Percentiles rank a stretch among this genome's conserved stretches.
These are phyloP conservation scores for Podosphaera xanthii DNA, from an alignment of 2,329 filamentous ascomycete genomes.

Conservation along the genomic window DNA sequence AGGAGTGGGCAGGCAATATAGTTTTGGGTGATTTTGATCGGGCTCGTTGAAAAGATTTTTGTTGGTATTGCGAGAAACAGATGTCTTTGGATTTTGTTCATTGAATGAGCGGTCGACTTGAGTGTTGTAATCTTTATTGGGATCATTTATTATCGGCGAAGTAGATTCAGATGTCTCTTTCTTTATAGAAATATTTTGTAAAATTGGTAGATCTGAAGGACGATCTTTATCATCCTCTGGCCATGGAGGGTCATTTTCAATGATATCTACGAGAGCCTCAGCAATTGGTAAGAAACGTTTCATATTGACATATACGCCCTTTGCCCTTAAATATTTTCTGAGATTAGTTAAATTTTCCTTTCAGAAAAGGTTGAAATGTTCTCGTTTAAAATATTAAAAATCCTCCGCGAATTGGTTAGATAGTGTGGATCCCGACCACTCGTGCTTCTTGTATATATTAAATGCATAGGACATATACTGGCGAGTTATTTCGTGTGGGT, in stretches of 20 bases:
- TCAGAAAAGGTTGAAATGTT: background rate
- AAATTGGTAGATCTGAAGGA: too few relatives aligned
- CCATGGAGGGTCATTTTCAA: background rate
- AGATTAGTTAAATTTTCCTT: background rate
- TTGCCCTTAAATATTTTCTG: background rate
- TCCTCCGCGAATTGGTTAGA: background rate
- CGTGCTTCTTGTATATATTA: background rate
- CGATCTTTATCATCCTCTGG: background rate
- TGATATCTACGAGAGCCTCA: background rate
- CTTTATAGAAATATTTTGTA: background rate
- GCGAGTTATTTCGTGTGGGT: background rate
- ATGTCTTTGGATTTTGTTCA: background rate
- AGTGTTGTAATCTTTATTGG: too few relatives aligned
- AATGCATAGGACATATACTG: background rate
- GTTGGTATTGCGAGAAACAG: background rate
- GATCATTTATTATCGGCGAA: background rate
- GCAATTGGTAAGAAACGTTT: background rate
- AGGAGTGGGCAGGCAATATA: background rate
- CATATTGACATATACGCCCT: background rate
- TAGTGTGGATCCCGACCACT: background rate
- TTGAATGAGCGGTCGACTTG: too few relatives aligned
- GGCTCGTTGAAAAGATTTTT: background rate
- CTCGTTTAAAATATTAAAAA: background rate
- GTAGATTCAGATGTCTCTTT: background rate
- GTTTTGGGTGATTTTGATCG: background rate